phyloP scores from a whole-genome alignment of 176 grass and related monocot species.

The Otatea glauca region DNA sequence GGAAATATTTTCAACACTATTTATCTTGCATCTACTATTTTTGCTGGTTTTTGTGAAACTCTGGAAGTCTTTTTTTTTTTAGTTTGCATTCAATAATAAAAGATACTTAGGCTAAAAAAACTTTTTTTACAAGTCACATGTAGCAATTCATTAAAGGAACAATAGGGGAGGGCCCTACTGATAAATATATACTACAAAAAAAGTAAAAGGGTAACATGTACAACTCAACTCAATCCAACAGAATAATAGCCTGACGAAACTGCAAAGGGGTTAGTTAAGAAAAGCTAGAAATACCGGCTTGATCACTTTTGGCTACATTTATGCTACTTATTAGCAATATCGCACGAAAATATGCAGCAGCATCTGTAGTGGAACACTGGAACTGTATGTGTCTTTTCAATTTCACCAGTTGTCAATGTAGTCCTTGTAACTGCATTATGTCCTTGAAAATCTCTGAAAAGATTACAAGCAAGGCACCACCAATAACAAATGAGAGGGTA shows the following conservation, averaged over 20 bases:
- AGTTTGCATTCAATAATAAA: neutral
- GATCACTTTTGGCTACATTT: neutral
- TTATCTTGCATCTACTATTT: neutral
- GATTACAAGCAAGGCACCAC: constrained; percentile 70
- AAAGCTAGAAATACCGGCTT: neutral
- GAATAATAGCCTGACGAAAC: neutral
- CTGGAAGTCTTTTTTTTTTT: neutral
- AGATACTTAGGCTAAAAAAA: neutral
- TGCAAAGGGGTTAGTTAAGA: neutral
- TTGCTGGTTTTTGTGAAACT: neutral
- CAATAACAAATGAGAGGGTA: constrained; percentile 60
- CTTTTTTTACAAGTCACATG: neutral
- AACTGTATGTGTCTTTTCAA: constrained; percentile 11
- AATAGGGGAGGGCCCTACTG: neutral
- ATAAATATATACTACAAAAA: neutral
- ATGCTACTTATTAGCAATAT: constrained; percentile 12
- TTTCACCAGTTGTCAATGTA: constrained; percentile 36
- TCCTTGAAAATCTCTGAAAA: constrained; percentile 80
- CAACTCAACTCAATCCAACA: neutral
- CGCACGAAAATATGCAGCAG: neutral
- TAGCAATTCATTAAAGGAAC: neutral
- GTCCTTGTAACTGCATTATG: constrained; percentile 56
- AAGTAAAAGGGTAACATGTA: neutral
- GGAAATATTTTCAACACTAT: neutral
- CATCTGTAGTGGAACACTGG: neutral